These are phyloP conservation scores for Aspergillus carlsbadensis DNA, from an alignment of 495 filamentous ascomycete species.

Conservation along the genomic window DNA sequence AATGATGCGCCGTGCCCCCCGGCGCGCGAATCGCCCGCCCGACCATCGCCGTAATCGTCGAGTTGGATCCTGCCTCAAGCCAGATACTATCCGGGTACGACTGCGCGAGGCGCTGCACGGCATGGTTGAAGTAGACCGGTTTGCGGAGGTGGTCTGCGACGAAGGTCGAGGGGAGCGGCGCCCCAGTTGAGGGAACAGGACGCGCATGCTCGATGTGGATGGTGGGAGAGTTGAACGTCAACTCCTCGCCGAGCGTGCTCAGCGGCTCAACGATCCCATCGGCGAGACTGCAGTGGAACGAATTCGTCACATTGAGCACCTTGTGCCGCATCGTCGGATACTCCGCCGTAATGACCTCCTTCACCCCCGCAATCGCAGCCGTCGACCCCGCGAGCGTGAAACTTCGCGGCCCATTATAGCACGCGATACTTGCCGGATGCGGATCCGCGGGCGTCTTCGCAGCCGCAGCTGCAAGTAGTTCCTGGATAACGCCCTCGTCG, in stretches of 20 bases:
- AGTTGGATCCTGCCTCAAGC: conserved; percentile 51
- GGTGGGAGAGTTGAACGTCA: conserved; percentile 31
- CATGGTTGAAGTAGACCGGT: conserved; percentile 51
- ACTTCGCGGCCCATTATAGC: conserved; percentile 32
- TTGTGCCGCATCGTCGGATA: conserved; percentile 32
- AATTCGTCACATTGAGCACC: conserved; percentile 47
- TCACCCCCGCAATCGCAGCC: conserved; percentile 26
- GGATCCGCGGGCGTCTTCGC: neutral
- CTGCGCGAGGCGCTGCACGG: conserved; percentile 39
- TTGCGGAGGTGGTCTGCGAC: conserved; percentile 44
- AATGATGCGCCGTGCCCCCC: conserved; percentile 18
- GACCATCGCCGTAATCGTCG: conserved; percentile 46
- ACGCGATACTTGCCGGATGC: conserved; percentile 3
- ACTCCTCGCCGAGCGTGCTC: conserved; percentile 17
- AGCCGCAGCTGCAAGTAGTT: conserved; percentile 1
- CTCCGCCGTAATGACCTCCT: neutral
- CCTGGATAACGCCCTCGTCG: conserved; percentile 23
- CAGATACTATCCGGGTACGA: conserved; percentile 33
- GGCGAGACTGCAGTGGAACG: conserved; percentile 48
- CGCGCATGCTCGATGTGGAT: conserved; percentile 31
- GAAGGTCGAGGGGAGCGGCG: conserved; percentile 38
- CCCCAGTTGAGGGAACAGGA: conserved; percentile 27
- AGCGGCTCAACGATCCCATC: conserved; percentile 36
- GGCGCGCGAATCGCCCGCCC: conserved; percentile 25
- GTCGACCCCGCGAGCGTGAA: conserved; percentile 44